These are phyloP conservation scores for Apodospora peruviana DNA, from an alignment of 495 filamentous ascomycete species.

Conservation along the genomic window DNA sequence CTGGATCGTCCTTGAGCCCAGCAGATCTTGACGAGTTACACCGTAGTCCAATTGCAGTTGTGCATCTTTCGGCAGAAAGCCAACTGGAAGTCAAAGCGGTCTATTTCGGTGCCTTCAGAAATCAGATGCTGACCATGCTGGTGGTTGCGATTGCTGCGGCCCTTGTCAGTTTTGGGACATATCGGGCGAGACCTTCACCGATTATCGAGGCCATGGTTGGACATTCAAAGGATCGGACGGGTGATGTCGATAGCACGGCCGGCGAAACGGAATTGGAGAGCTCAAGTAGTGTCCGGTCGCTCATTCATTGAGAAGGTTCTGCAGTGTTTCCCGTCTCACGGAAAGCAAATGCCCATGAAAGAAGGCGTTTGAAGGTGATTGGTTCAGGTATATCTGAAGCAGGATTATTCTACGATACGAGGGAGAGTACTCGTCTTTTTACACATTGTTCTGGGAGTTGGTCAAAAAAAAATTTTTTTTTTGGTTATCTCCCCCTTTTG, in stretches of 20 bases:
- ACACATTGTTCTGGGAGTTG: too few relatives aligned
- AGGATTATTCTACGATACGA: too few relatives aligned
- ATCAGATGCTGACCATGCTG: constrained; percentile 21
- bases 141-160: constrained; percentile 22
- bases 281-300: constrained; percentile 18
- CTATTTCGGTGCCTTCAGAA: constrained; percentile 16
- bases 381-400: too few relatives aligned
- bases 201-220: constrained; percentile 17
- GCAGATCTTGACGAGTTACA: constrained; percentile 13
- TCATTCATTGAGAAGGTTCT: constrained; percentile 11
- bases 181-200: constrained; percentile 8
- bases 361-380: too few relatives aligned
- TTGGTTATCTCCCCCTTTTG: too few relatives aligned
- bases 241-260: background rate
- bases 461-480: background rate
- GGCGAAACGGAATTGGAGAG: constrained; percentile 23
- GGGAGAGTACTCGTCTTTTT: too few relatives aligned
- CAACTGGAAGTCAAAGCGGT: constrained; percentile 7
- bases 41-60: constrained; percentile 11
- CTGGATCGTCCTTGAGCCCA: constrained; percentile 15
- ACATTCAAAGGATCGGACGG: constrained; percentile 12
- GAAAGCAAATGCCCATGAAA: too few relatives aligned
- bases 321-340: background rate
- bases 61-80: background rate
- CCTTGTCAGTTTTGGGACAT: constrained; percentile 21